Base-by-base conservation (phyloP, 1,139 yeast species). In the Kurtzmaniella quercitrusa region DNA sequence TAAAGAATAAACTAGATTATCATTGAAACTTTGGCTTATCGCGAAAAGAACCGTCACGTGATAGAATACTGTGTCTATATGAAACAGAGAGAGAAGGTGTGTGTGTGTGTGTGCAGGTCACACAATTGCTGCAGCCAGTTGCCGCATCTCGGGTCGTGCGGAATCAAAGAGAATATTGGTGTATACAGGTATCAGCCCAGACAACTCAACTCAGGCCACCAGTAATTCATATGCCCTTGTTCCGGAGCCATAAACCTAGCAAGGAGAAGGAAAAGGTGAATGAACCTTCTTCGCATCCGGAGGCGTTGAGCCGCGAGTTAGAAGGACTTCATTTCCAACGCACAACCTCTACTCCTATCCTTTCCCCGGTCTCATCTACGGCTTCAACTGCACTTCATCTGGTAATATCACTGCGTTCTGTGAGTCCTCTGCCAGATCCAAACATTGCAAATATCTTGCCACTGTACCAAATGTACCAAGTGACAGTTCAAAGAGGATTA, bases 391-490 rank as follows among this genome's bases (percentile, higher is more conserved):
- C 26, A 18, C 8, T 34, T 11, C 37, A 19, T 19, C 23, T 19
- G 37, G 20, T 33, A 9, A 34, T 34, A 17, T 20, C 37, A 8
- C 37, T 34, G 37, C 14, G 37, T 17, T 20, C 20, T 12, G 37
- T 19, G 4, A 33, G 33, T 22, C 36, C 33, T n/a, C 17, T 14
- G 20, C 41, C 32, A 22, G 68, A 65, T 42, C 65, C 63, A 33
- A 58, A 68, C 33, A 48, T 72, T 38, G 68, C 62, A 47, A 68
- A 69, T 45, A 72, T 72, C 33, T 60, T 72, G 11, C 78, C 78
- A 1, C 69, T 75, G 12, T 72, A 72, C 50, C 71, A 71, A 38
- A 71, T 72, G 76, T 71, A 65, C 54, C 71, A 69, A 50, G 57
- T 71, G 33, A 72, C 78, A 11, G 61, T 72, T 9, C 66, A 72